phyloP scores from a whole-genome alignment of 768 basidiomycete species.

The Coprinopsis strossmayeri region DNA sequence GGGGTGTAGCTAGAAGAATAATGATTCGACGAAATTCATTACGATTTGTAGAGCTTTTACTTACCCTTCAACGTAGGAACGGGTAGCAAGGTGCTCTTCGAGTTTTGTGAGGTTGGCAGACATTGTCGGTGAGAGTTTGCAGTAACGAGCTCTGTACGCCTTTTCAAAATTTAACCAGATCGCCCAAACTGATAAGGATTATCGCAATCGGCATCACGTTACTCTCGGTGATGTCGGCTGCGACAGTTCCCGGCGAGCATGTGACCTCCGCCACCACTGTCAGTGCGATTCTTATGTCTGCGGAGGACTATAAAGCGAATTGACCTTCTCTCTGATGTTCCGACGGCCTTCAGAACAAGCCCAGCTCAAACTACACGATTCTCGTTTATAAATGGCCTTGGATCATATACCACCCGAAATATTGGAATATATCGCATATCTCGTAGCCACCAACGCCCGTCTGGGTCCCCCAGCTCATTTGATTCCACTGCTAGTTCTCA shows the following conservation, averaged over 20 bases:
- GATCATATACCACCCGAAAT: conserved; percentile 66
- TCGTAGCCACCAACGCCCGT: conserved; percentile 41
- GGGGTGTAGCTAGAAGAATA: conserved; percentile 64
- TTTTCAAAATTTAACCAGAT: conserved; percentile 14
- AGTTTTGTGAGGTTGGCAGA: conserved; percentile 65
- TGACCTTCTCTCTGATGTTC: neutral
- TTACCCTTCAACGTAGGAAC: conserved; percentile 91
- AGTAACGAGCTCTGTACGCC: conserved; percentile 14
- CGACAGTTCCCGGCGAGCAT: no score
- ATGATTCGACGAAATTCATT: neutral
- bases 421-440: conserved; percentile 72
- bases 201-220: neutral
- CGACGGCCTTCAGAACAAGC: neutral
- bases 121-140: conserved; percentile 36
- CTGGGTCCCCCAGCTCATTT: conserved; percentile 60
- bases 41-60: conserved; percentile 18
- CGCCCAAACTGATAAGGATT: conserved; percentile 9
- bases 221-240: no score
- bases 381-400: conserved; percentile 24
- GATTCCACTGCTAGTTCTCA: conserved; percentile 47
- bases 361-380: neutral
- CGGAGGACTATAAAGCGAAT: neutral
- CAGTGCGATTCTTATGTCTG: no score
- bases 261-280: no score
- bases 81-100: conserved; percentile 78